A percentile compares a stretch with the other conserved stretches of the same genome.
Evolutionary conservation across 129 eudicot species (phyloP).

Genomic region (Daucus carota): DH1_v3.0 NC_030388.2:31799001-31799500

Average conservation of each 20-base stretch:
- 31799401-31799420: not conserved
- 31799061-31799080: not conserved
- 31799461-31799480: too few relatives aligned
- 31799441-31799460: too few relatives aligned
- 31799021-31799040: too few relatives aligned
- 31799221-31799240: slow-evolving; percentile 55
- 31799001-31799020: slow-evolving; percentile 15
- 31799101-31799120: not conserved
- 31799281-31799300: slow-evolving; percentile 22
- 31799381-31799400: not conserved
- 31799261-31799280: slow-evolving; percentile 46
- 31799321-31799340: not conserved
- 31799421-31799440: too few relatives aligned
- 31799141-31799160: slow-evolving; percentile 1
- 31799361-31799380: not conserved
- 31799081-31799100: slow-evolving; percentile 3
- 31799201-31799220: slow-evolving; percentile 11
- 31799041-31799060: not conserved
- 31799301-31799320: not conserved
- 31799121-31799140: not conserved
- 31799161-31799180: slow-evolving; percentile 14
- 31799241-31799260: slow-evolving; percentile 69
- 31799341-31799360: not conserved
- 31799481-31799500: not conserved
- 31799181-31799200: too few relatives aligned